Evolutionary conservation across 1,284 basidiomycete species (phyloP), one percentile per base, ranked within the genome.

Genomic region (Trichosporon asahii): DNA sequence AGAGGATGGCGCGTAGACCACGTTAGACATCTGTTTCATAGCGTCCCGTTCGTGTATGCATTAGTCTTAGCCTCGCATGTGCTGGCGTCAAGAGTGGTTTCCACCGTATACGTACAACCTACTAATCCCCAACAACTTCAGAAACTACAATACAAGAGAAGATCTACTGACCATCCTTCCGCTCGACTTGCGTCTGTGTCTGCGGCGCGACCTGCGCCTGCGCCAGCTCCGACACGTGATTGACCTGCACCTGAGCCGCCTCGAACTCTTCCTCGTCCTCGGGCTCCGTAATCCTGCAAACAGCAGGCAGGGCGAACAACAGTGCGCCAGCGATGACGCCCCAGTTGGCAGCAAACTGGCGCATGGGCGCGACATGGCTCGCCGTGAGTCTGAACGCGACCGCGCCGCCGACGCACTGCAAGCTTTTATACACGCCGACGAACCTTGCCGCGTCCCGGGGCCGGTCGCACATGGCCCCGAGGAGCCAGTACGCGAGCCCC

Each of bases 401-500:
- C 6, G 69, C 69, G 57, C 68, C 75, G 21, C 75, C 75, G 46
- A 76, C 71, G 14, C 65, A 67, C 64, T 75, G 73, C 68, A 72
- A 68, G 8, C 60, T 61, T 67, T 76, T 76, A 74, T 76, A 76
- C 11, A 76, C 69, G 18, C 73, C 75, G 46, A 75, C 72, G n/a
- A 70, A 72, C 44, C 70, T 65, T 7, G 70, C 75, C 2, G 75
- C 75, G 49, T 72, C 69, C 31, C 72, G 70, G 33, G 75, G 73
- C 11, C 71, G 72, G 64, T 70, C 71, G 67, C 74, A 76, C 11
- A 74, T 66, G 14, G 74, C 71, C 21, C 76, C 75, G 55, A 77
- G 74, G 44, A 76, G 65, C 77, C 74, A 76, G 71, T 78, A 80
- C 6, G 72, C 70, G 57, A 74, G 79, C 25, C 78, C 79, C 40